phyloP scores from a whole-genome alignment of 345 rosid species.

The Euphorbia tirucalli region DNA sequence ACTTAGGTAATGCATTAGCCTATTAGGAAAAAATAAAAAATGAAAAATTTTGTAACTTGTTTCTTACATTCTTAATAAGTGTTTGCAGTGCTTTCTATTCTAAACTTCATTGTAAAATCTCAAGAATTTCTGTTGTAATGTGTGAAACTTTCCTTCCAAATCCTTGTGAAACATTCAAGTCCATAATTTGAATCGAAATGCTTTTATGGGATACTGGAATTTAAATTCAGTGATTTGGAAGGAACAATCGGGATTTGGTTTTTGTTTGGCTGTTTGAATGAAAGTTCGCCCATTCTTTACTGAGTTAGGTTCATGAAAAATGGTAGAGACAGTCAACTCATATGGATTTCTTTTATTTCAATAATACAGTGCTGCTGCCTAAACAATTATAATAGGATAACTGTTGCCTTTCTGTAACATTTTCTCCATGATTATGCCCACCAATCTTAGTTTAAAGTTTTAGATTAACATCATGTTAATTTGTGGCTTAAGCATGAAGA shows the following conservation, averaged over 20 bases:
- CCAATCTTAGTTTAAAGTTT: too few relatives aligned
- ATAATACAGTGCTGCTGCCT: too few relatives aligned
- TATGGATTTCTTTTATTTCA: neutral
- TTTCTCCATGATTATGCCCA: too few relatives aligned
- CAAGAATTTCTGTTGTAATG: neutral
- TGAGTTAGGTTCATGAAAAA: neutral
- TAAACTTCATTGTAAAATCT: neutral
- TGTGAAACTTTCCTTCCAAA: neutral
- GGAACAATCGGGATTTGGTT: neutral
- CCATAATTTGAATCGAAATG: neutral
- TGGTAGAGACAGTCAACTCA: neutral
- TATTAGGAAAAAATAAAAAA: too few relatives aligned
- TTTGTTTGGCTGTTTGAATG: neutral
- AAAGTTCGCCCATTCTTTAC: too few relatives aligned
- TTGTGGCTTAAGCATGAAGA: too few relatives aligned
- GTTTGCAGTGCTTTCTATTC: neutral
- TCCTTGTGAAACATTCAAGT: neutral
- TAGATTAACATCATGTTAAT: too few relatives aligned
- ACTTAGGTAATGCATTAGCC: too few relatives aligned
- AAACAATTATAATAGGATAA: too few relatives aligned
- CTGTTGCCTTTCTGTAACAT: too few relatives aligned
- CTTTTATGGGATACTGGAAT: neutral
- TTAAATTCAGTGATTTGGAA: neutral
- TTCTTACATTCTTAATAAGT: too few relatives aligned
- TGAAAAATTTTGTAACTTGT: too few relatives aligned